These are phyloP conservation scores for Schizophyllum amplum DNA, from an alignment of 1,284 basidiomycete genomes.

Conservation along the genomic window DNA sequence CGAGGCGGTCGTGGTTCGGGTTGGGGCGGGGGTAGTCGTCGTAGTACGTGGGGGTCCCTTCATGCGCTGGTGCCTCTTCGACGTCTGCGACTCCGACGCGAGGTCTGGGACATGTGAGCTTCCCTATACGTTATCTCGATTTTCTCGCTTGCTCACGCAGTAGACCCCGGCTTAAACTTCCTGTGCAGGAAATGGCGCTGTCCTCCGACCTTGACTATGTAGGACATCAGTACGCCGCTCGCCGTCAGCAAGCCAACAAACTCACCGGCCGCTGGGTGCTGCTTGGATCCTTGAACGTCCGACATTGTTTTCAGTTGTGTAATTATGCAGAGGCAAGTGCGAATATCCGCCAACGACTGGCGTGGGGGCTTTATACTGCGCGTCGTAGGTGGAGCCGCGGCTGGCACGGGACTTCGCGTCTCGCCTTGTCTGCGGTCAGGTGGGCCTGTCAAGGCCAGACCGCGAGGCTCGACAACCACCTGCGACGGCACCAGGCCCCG, in stretches of 20 bases:
- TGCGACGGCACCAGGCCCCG: background rate
- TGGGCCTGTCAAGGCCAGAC: background rate
- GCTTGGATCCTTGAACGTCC: background rate
- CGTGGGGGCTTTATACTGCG: too few relatives aligned
- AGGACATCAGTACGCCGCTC: background rate
- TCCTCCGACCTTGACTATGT: background rate
- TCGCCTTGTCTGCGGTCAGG: background rate
- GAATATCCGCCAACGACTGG: background rate
- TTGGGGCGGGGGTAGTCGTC: background rate
- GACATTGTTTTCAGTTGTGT: background rate
- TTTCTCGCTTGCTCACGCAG: background rate
- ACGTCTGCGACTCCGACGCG: too few relatives aligned
- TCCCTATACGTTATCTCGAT: too few relatives aligned
- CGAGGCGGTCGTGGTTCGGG: background rate
- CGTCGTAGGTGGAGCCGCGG: background rate
- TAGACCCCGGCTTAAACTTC: background rate
- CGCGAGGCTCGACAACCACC: background rate
- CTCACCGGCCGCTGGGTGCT: background rate
- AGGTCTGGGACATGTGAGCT: too few relatives aligned
- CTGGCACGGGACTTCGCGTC: background rate
- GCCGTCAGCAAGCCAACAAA: background rate
- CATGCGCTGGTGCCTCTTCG: too few relatives aligned
- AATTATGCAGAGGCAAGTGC: background rate
- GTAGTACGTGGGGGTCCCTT: background rate
- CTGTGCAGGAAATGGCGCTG: background rate